Evolutionary conservation across 2,329 filamentous ascomycete genomes (phyloP).

Genomic region (Talaromyces sp.): DNA sequence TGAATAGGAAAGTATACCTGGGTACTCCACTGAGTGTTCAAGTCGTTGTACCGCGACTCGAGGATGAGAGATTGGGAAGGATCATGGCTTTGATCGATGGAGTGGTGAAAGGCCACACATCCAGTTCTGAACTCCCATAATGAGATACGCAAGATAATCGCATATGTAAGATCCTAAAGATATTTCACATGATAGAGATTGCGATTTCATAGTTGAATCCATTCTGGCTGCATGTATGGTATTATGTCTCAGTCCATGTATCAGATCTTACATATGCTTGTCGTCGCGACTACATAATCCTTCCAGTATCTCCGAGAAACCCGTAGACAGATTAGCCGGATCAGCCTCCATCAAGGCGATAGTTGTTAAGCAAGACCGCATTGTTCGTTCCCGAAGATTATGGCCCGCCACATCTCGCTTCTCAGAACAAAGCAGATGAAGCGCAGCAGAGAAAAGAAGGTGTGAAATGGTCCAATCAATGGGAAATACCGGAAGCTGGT

Average conservation of each 20-base stretch:
- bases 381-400: slow-evolving; percentile 1
- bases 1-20: slow-evolving; percentile 51
- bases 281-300: not conserved
- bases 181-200: not conserved
- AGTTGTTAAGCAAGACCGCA: slow-evolving; percentile 4
- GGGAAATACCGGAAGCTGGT: slow-evolving; percentile 1
- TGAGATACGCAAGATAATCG: not conserved
- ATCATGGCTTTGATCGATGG: slow-evolving; percentile 2
- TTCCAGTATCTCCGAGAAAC: slow-evolving; percentile 3
- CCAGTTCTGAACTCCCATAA: not conserved
- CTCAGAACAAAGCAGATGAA: slow-evolving; percentile 2
- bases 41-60: slow-evolving; percentile 26
- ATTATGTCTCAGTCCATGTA: not conserved
- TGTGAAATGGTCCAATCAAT: slow-evolving; percentile 5
- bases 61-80: not conserved
- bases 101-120: slow-evolving; percentile 1
- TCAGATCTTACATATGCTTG: not conserved
- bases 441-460: slow-evolving; percentile 5
- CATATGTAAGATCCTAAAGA: no score
- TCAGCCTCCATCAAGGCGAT: slow-evolving; percentile 5
- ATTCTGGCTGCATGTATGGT: not conserved
- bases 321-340: slow-evolving; percentile 1
- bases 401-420: not conserved
- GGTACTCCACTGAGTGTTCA: slow-evolving; percentile 53
- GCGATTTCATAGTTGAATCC: not conserved